Conservation (phyloP, 2,329 filamentous ascomycete species). For the Fonsecaea pugnacius region DNA sequence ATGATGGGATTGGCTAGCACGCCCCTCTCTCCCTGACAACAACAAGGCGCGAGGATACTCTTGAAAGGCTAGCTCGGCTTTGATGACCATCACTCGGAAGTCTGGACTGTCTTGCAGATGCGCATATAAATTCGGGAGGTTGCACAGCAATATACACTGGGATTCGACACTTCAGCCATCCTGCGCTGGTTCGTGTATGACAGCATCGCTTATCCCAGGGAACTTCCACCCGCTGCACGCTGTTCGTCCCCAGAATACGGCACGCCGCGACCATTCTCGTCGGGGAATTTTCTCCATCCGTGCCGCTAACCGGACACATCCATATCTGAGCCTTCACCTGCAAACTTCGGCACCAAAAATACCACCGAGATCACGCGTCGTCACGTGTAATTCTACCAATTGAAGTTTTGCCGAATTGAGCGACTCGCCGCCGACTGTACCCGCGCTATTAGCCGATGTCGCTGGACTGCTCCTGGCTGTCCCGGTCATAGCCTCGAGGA, state of each 20-base stretch:
- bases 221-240: conserved; percentile 1
- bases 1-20: not conserved
- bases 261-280: not conserved
- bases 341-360: conserved; percentile 23
- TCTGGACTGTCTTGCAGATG: not conserved
- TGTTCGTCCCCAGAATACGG: not conserved
- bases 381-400: conserved; percentile 17
- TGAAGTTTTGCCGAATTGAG: not conserved
- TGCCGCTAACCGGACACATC: not conserved
- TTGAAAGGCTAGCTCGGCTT: not conserved
- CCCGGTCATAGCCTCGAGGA: conserved; percentile 2
- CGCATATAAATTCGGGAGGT: not conserved
- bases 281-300: conserved; percentile 12
- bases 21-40: not conserved
- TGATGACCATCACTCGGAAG: not conserved
- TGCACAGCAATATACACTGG: conserved; percentile 3
- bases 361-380: conserved; percentile 13
- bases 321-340: not conserved
- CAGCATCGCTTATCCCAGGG: not conserved
- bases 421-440: not conserved
- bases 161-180: not conserved
- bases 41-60: not conserved
- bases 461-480: not conserved
- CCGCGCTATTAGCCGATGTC: conserved; percentile 6
- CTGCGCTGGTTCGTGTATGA: conserved; percentile 7